Evolutionary conservation across 78 protist genomes (phyloP), one percentile per base, ranked within the genome.

Genomic region (Dictyostelium intermedium): DNA sequence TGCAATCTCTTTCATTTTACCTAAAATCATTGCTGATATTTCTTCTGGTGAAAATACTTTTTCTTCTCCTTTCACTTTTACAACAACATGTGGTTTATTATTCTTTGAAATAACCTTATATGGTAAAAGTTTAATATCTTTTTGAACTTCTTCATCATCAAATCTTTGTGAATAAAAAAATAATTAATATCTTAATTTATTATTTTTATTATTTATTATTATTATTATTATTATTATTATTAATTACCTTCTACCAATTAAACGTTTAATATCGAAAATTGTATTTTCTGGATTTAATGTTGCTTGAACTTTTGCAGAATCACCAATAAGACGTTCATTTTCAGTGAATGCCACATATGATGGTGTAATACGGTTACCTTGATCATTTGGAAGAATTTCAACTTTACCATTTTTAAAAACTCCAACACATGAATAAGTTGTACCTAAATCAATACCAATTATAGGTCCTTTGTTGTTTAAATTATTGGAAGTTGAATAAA

Each of bases 181-280:
- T 13, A 97, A n/a, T 98, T 97, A 97, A 34, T 70, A 70, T 70
- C 11, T 30, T 25, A 2, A 10, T 70, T 9, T n/a, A n/a, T 95
- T 97, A 56, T 43, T 45, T 4, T 98, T 96, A 80, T 97, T 96
- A 25, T 60, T 14, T 35, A 97, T 39, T 10, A 91, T 98, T 50
- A 77, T 23, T 73, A 11, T n/a, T n/a, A n/a, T 50, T 37, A 99
- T 97, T 11, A 99, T 98, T 98, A 98, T 66, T 53, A 77, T 37
- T 99, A 99, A 94, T 99, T 95, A 98, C 89, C 85, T 87, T 85
- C 99, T 97, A 41, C 99, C 99, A 60, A 99, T 97, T 16, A 99
- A 95, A 53, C 99, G 99, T 98, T 99, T 99, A 79, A 95, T 98
- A 91, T 98, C 99, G 87, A 91, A 98, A 30, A 99, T 84, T n/a